A percentile compares a stretch with the other conserved stretches of the same genome.
Evolutionary conservation across 2,329 filamentous ascomycete genomes (phyloP).

Genomic region (Neofusicoccum ribis): DNA sequence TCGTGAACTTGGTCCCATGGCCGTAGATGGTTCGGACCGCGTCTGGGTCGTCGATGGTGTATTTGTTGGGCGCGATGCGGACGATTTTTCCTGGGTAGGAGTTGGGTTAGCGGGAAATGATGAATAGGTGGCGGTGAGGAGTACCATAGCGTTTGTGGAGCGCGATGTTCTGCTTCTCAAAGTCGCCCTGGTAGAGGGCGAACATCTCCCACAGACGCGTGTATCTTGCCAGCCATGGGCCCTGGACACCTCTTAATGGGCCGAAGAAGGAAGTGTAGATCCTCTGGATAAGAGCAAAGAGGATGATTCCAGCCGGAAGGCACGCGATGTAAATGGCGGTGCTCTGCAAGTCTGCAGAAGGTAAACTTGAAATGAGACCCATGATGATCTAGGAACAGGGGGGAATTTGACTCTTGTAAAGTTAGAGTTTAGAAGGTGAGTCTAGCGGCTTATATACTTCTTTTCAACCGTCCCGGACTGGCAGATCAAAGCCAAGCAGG

Average conservation of each 20-base stretch:
- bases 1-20: conserved; percentile 47
- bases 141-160: conserved; percentile 21
- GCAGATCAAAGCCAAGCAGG: background rate
- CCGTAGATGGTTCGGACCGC: conserved; percentile 35
- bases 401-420: too few species aligned
- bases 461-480: too few species aligned
- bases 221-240: conserved; percentile 26
- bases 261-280: conserved; percentile 3
- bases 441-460: too few species aligned
- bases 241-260: conserved; percentile 24
- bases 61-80: conserved; percentile 33
- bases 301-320: background rate
- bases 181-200: background rate
- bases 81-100: conserved; percentile 25
- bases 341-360: background rate
- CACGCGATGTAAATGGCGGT: background rate
- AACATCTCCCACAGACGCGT: conserved; percentile 25
- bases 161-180: too few species aligned
- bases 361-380: background rate
- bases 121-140: background rate
- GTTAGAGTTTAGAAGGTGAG: too few species aligned
- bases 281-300: background rate
- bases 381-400: background rate
- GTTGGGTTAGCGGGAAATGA: background rate
- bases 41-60: conserved; percentile 31